These are phyloP conservation scores for Botrytis aclada DNA, from an alignment of 2,329 filamentous ascomycete genomes.

Conservation along the genomic window DNA sequence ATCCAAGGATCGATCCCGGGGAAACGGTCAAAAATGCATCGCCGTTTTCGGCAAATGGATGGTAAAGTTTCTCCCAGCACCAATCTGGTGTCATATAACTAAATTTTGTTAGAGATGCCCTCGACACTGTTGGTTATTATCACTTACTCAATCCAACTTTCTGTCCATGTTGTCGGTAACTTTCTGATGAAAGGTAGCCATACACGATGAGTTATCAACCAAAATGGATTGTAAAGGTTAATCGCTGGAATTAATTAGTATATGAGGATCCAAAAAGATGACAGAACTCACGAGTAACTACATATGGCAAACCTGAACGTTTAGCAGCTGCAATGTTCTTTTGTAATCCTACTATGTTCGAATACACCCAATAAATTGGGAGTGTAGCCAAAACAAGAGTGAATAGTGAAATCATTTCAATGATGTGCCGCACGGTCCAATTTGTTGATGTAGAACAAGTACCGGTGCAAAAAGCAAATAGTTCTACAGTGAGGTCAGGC, in stretches of 20 bases:
- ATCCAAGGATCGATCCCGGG: constrained; percentile 51
- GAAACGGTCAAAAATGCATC: constrained; percentile 65
- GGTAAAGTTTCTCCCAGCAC: constrained; percentile 53
- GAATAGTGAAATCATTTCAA: constrained; percentile 30
- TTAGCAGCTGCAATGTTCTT: constrained; percentile 50
- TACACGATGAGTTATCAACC: constrained; percentile 53
- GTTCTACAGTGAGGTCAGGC: no score
- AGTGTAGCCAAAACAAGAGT: constrained; percentile 25
- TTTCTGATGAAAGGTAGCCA: constrained; percentile 55
- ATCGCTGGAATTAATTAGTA: constrained; percentile 41
- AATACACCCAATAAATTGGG: constrained; percentile 29
- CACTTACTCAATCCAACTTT: constrained; percentile 58
- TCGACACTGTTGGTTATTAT: background rate
- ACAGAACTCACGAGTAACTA: constrained; percentile 49
- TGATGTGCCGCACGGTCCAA: background rate
- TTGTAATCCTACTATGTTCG: constrained; percentile 38
- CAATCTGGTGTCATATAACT: constrained; percentile 60
- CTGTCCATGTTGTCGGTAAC: constrained; percentile 54
- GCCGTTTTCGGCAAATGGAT: constrained; percentile 56
- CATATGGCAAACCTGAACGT: constrained; percentile 51
- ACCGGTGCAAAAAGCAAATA: background rate
- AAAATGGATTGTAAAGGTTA: constrained; percentile 50
- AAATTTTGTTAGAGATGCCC: background rate
- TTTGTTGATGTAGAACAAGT: background rate
- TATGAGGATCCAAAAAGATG: background rate